Evolutionary conservation across 2,329 filamentous ascomycete genomes (phyloP), one percentile per base, ranked within the genome.

Genomic region (Raffaelea albimanens): DNA sequence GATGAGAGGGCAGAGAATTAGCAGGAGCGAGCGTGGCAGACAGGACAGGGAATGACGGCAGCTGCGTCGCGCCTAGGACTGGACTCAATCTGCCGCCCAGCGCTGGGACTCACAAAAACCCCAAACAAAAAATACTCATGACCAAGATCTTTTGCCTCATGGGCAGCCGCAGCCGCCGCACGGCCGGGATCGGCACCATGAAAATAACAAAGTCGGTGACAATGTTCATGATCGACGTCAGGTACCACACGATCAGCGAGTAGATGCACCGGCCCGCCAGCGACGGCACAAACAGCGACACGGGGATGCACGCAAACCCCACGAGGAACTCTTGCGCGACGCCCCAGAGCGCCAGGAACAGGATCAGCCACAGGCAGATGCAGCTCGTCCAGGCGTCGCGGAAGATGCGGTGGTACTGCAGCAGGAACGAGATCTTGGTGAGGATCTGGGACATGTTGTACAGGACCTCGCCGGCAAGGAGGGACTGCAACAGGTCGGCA

Each of bases 191-290:
- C 0, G 91, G 90, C 14, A 96, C 69, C 43, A 93, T 82, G 21
- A 97, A 72, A 44, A 96, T 87, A 40, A 87, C 85, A 47, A 95
- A 71, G 59, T 96, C 89, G 22, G 89, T 95, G 52, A 94, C 83
- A 57, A 96, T 87, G 66, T 96, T 96, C 60, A 95, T 80, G 11
- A 53, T 50, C 2, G 61, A 58, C 18, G 59, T 59, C 0, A 58
- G 50, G 43, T 54, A 62, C 58, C 59, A 64, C 1, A 62, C 56
- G 1, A 52, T 41, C 8, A 63, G 43, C 11, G 52, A 55, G 34
- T 57, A 43, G 36, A 65, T 52, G 46, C 62, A 63, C 2, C 43
- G 47, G n/a, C 43, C 50, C 1, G 52, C 45, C 5, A 56, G 44
- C 14, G 45, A 44, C 14, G 52, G 42, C 36, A 59, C 50, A 38